These are phyloP conservation scores for Globisporangium uncinulatum DNA, from an alignment of 352 stramenopile genomes.

Conservation along the genomic window DNA sequence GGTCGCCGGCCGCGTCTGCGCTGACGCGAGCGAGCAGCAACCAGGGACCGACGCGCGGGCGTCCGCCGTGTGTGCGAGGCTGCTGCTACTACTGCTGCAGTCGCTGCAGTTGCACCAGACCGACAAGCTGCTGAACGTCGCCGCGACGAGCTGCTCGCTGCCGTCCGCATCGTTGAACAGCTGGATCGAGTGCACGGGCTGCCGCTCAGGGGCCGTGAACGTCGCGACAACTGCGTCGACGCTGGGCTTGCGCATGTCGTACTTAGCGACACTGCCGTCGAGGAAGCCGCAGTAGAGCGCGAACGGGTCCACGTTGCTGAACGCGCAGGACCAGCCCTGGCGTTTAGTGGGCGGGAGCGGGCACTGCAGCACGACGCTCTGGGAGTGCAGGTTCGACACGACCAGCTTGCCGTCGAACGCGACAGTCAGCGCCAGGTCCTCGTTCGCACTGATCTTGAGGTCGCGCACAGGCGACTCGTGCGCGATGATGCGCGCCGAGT, in stretches of 20 bases:
- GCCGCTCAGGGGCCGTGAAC: conserved; percentile 30
- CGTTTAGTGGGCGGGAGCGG: conserved; percentile 26
- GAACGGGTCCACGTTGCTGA: conserved; percentile 29
- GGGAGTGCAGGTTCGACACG: conserved; percentile 35
- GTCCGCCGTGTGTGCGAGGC: conserved; percentile 10
- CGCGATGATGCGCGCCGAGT: conserved; percentile 19
- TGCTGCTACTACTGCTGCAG: conserved; percentile 7
- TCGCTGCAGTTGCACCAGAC: conserved; percentile 28
- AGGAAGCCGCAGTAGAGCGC: conserved; percentile 52
- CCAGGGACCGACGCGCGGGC: conserved; percentile 15
- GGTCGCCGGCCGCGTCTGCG: conserved; percentile 22
- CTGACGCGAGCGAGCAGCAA: conserved; percentile 30
- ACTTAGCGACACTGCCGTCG: conserved; percentile 41
- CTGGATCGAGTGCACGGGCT: conserved; percentile 51
- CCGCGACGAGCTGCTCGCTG: conserved; percentile 30
- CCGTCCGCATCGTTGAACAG: conserved; percentile 21
- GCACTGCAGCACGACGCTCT: conserved; percentile 36
- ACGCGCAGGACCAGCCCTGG: conserved; percentile 52
- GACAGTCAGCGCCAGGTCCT: conserved; percentile 35
- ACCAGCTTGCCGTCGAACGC: conserved; percentile 58
- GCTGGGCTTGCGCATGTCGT: conserved; percentile 39
- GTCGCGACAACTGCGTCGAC: conserved; percentile 22
- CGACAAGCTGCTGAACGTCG: conserved; percentile 35
- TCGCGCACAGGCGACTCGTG: conserved; percentile 56
- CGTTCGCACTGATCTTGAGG: conserved; percentile 31